Conservation (phyloP, 169 alveolate genomes). For the Ichthyophthirius multifiliis region DNA sequence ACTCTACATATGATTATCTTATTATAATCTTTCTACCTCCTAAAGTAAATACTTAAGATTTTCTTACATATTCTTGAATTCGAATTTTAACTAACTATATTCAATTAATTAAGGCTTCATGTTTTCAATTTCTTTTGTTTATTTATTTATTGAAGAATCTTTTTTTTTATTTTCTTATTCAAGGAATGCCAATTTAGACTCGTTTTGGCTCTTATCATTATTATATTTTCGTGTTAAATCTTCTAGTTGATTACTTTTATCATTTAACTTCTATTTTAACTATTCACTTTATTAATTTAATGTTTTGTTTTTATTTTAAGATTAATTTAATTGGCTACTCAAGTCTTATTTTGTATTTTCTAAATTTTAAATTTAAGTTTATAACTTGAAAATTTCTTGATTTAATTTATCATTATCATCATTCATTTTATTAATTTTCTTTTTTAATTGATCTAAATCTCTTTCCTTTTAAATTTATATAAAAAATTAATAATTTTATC, state of each 20-base stretch:
- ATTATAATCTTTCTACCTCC: background rate
- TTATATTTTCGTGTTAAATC: background rate
- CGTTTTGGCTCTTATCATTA: background rate
- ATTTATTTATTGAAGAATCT: background rate
- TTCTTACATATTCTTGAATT: background rate
- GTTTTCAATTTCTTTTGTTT: background rate
- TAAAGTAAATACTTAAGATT: background rate
- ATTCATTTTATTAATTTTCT: too few species aligned
- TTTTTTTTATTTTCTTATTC: background rate
- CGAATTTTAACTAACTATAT: background rate
- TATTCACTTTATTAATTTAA: background rate
- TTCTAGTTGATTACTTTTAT: background rate
- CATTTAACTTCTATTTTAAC: background rate
- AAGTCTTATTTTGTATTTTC: too few species aligned
- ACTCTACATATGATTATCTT: background rate
- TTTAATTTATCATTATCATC: too few species aligned
- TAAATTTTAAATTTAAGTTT: background rate
- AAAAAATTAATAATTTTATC: too few species aligned
- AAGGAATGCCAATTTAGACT: background rate
- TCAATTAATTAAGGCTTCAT: background rate
- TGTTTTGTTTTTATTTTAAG: background rate
- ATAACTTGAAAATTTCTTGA: too few species aligned
- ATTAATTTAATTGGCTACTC: too few species aligned
- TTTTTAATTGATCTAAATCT: too few species aligned
- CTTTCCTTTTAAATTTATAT: too few species aligned